Evolutionary conservation across 169 alveolate species (phyloP), one percentile per base, ranked within the genome.

Genomic region (Plasmodium sp.): DNA sequence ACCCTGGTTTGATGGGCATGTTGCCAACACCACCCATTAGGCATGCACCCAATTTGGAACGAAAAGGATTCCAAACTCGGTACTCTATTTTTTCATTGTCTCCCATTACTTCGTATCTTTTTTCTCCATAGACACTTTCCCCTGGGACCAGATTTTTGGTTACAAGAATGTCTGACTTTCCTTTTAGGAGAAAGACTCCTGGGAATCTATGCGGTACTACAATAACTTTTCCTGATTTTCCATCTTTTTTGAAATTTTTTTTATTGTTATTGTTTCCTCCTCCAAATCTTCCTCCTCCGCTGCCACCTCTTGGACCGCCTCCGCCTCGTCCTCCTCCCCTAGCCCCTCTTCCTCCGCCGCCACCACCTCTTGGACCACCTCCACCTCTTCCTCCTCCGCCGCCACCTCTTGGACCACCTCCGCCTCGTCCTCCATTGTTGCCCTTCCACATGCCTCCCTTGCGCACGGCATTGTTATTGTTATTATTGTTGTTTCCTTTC

Each of bases 21-120:
- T 99, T 97, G 22, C 98, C 99, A 67, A 99, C 99, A 45, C 99
- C 99, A 43, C 99, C 99, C 88, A 98, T 98, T 73, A 99, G 98
- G 41, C 99, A 98, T 12, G 99, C 99, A 22, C 99, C 99, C 62
- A 99, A 96, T 98, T 99, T 99, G 2, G 99, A 99, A 83, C 99
- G 97, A 97, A 98, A 99, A 1, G 99, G 99, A 94, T 99, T 99
- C 99, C 99, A 99, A 80, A 99, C 99, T 80, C 99, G 97, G 95
- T 99, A 99, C 96, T 99, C 99, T 3, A 98, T 96, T 96, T 98
- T 98, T 88, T 98, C 99, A 83, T 97, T 97, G 9, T 97, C 98
- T 82, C 96, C 98, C 84, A 96, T 77, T 10, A 98, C 98, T 33
- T 98, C 98, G 81, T 99, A 98, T 88, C 99, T 98, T 97, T 99